Percentiles rank a stretch among this genome's conserved stretches.
These are phyloP conservation scores for Pichia sp. DNA, from an alignment of 1,139 yeast species.

Conservation along the genomic window DNA sequence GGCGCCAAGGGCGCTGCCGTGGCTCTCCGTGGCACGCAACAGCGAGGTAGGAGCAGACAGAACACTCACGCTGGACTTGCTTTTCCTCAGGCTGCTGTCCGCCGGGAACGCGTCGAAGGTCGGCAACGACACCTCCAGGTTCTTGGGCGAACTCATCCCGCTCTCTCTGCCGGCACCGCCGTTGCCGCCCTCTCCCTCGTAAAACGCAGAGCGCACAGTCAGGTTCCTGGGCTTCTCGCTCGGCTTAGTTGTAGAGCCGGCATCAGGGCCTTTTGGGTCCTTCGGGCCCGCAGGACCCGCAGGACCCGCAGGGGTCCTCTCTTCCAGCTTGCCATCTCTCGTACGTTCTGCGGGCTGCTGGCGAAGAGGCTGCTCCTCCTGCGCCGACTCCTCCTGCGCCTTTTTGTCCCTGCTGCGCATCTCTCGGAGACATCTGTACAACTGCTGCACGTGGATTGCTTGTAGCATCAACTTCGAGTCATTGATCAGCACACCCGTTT, in stretches of 20 bases:
- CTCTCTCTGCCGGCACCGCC: no score
- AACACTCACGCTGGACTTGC: neutral
- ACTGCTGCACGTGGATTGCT: conserved; percentile 45
- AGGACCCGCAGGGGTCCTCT: neutral
- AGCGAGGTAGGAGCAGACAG: neutral
- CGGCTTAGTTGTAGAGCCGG: neutral
- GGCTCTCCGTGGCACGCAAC: neutral
- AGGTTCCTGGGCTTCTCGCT: neutral
- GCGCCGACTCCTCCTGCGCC: neutral
- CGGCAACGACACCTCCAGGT: neutral
- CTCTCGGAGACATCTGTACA: conserved; percentile 4
- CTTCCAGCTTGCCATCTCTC: neutral
- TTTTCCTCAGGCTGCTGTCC: neutral
- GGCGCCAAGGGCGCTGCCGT: neutral
- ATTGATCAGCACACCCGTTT: conserved; percentile 54
- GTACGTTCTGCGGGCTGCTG: neutral
- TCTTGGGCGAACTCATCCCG: neutral
- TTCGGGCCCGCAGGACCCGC: neutral
- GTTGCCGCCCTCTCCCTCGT: neutral
- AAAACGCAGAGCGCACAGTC: neutral
- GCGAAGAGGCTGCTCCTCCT: neutral
- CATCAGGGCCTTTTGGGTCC: no score
- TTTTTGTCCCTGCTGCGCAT: neutral
- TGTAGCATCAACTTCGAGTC: conserved; percentile 64
- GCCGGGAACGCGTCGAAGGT: neutral